Evolutionary conservation across 768 basidiomycete genomes (phyloP), one percentile per base, ranked within the genome.

Genomic region (Mycena rosella): DNA sequence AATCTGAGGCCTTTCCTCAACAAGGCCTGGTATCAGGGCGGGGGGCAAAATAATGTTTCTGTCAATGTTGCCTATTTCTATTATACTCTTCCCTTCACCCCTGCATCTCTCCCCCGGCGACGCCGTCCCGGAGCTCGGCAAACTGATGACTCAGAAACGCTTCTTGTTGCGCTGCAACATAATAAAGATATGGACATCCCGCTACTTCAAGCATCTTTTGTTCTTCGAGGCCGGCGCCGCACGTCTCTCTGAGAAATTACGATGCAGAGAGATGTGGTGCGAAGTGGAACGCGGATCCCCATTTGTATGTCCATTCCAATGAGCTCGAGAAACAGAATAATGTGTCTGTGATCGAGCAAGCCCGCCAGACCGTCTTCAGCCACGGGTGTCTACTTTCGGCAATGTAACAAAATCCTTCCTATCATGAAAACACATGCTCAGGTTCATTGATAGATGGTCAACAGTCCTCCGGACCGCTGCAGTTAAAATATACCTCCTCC

Each of bases 1-100:
- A 89, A 85, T 74, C 62, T 88, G 24, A 80, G 89, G 2, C 84
- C 84, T 1, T 84, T 82, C 66, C 81, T 89, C 13, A 82, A 88
- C 73, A 67, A 74, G 24, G 65, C 78, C 6, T 89, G 88, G 88
- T 79, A 79, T 52, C 70, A 79, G 2, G 70, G 61, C 1, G 87
- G 88, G 0, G 88, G 88, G 7, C 74, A 73, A 0, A 75, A 73
- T 9, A 85, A 85, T 49, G 82, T 86, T n/a, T 75, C 78, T 45
- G 60, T 85, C 20, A 78, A 79, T 27, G 81, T 88, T 47, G 77
- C 82, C 27, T 83, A 81, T 59, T 87, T 81, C 66, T 78, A 73
- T 40, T 81, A 79, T 68, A 78, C 74, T 22, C 78, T 87, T 18
- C 83, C 86, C 0, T 85, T 83, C 68, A 84, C 87, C 78, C 87